Conservation (phyloP, 345 rosid species). For the Salix brachista region DNA sequence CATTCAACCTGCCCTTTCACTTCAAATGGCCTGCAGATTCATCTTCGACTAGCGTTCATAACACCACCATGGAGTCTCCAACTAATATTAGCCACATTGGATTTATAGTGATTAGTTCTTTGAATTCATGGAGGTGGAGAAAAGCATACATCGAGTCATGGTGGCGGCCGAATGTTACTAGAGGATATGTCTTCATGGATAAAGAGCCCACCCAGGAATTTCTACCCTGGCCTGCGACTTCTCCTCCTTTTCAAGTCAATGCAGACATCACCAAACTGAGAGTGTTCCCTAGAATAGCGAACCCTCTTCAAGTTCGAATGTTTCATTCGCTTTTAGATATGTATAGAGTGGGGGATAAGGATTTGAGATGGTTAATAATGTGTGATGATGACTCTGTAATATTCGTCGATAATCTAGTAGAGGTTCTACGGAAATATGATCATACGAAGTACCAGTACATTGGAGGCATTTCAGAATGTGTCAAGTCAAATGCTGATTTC, state of each 20-base stretch:
- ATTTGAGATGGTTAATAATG: constrained; percentile 21
- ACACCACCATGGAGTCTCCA: background rate
- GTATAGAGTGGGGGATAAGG: constrained; percentile 12
- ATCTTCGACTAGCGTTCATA: background rate
- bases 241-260: constrained; percentile 16
- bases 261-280: constrained; percentile 5
- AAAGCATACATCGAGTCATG: constrained; percentile 7
- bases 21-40: background rate
- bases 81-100: constrained; percentile 18
- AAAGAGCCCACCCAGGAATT: constrained; percentile 12
- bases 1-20: background rate
- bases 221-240: constrained; percentile 19
- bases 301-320: constrained; percentile 12
- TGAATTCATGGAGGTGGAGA: constrained; percentile 13
- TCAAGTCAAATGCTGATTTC: constrained; percentile 18
- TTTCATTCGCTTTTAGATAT: constrained; percentile 19
- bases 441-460: constrained; percentile 16
- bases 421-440: constrained; percentile 8
- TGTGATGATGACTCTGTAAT: constrained; percentile 20
- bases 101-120: constrained; percentile 9
- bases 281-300: constrained; percentile 5
- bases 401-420: constrained; percentile 14
- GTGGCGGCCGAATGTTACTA: constrained; percentile 24
- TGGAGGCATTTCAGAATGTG: constrained; percentile 16
- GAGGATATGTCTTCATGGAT: constrained; percentile 18